Evolutionary conservation across 2,329 filamentous ascomycete species (phyloP), one percentile per base, ranked within the genome.

Genomic region (Knufia petricola): DNA sequence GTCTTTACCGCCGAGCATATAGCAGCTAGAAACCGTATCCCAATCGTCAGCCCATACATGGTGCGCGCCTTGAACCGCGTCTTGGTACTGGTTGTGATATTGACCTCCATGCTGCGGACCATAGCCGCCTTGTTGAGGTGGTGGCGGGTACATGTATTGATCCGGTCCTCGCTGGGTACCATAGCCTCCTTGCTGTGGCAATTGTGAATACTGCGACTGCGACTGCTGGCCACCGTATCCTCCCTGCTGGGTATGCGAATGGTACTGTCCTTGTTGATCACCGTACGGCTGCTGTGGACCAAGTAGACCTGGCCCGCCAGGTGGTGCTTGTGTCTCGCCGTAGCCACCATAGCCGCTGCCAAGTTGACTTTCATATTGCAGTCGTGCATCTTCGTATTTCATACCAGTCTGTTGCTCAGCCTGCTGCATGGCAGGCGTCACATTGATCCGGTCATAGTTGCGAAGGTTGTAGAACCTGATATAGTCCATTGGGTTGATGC

Each of bases 401-500:
- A 72, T 65, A 39, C 69, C 69, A 32, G 67, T 70, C 49, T 62
- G 58, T 49, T 66, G 63, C 50, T 72, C 67, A 6, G 61, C 64
- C 36, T 63, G 58, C 24, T 58, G 48, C 60, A 70, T 61, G 2
- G 61, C 49, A 8, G 56, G 60, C 34, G 63, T 63, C 23, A 62
- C 59, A 51, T 90, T 89, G 71, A 94, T 84, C 38, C 87, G 81
- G 63, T 92, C 87, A 62, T 87, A 92, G 65, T 80, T 90, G 50
- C 87, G 76, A 26, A 94, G 73, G 63, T 94, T 92, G 70, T 87
- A 92, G 69, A 92, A 92, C 43, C 80, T 75, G 57, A 94, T 85
- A 66, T 89, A 92, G 37, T 80, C 69, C 59, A 75, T 70, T 1
- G 84, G 83, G 59, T 90, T 74, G 43, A 88, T 74, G 7, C 85